These are phyloP conservation scores for Cylindrodendrum hubeiense DNA, from an alignment of 2,329 filamentous ascomycete genomes.

Conservation along the genomic window DNA sequence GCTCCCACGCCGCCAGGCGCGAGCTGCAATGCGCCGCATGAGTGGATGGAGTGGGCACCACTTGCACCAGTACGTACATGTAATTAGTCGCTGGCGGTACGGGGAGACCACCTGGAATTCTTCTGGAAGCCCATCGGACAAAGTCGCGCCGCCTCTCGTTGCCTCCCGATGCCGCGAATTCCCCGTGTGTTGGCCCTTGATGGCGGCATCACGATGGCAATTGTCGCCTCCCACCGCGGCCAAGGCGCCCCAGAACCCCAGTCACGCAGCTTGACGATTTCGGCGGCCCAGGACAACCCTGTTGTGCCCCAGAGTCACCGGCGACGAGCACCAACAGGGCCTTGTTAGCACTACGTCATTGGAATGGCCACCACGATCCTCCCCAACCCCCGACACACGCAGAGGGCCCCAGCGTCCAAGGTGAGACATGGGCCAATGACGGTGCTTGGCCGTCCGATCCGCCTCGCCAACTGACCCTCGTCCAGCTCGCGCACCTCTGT, in stretches of 20 bases:
- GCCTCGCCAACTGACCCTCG: conserved; percentile 18
- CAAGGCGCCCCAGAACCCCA: conserved; percentile 35
- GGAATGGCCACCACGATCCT: conserved; percentile 34
- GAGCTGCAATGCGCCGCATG: conserved; percentile 20
- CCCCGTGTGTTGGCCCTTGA: conserved; percentile 27
- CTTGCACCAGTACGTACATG: conserved; percentile 19
- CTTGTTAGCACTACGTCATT: conserved; percentile 40
- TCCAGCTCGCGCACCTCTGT: conserved; percentile 22
- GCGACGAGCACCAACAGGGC: conserved; percentile 23
- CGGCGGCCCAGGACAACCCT: conserved; percentile 38
- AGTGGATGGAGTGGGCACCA: conserved; percentile 9
- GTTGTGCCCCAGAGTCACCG: conserved; percentile 37
- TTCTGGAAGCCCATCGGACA: conserved; percentile 43
- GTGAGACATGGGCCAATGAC: conserved; percentile 39
- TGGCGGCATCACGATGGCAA: conserved; percentile 33
- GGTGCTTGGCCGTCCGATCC: conserved; percentile 25
- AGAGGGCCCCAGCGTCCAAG: conserved; percentile 22
- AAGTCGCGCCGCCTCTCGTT: conserved; percentile 20
- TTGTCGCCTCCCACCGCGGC: conserved; percentile 27
- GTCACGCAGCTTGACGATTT: conserved; percentile 21
- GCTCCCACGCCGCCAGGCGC: not conserved
- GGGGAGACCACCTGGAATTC: conserved; percentile 39
- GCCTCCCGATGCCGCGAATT: not conserved
- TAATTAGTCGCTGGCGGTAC: conserved; percentile 25
- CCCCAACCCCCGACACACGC: conserved; percentile 31